Evolutionary conservation across 768 basidiomycete genomes (phyloP), one percentile per base, ranked within the genome.

Genomic region (Rhodotorula kratochvilovae): DNA sequence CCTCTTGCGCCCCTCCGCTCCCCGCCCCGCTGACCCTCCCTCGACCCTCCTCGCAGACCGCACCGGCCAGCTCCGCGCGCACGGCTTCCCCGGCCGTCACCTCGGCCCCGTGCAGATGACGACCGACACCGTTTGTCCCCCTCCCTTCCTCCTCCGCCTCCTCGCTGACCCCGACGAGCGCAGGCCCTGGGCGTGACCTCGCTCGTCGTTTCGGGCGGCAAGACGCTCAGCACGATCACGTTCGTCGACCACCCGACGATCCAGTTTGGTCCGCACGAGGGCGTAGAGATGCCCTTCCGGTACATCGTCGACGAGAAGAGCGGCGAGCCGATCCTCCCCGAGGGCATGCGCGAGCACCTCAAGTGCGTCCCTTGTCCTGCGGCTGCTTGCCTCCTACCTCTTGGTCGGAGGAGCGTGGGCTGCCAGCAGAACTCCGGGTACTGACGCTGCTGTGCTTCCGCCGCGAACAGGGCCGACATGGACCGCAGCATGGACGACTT

Each of bases 261-360:
- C 78, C 81, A 75, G 27, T 97, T 98, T 84, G 90, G 89, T 76
- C 79, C 85, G 8, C 88, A 87, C 76, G 96, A 99, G 80, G 90
- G 89, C 55, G 92, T 98, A 11, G 92, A 97, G 81, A 99, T 99
- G 96, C 96, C 96, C 0, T 99, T 99, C 83, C 83, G 92, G 90
- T 76, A 79, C 90, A 85, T 86, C 68, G 84, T 85, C 53, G 78
- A 80, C 43, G 81, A 83, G 27, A 79, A 79, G 19, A 78, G 82
- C 25, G 83, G 83, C 1, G 84, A 90, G 73, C 92, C 95, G 0
- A 82, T 86, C 11, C 83, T 99, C 45, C 95, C 95, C 2, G 86
- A 87, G 0, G 94, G 94, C 10, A 99, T 99, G 95, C 86, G 85
- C 63, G 84, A 90, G 76, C 87, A 91, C 57, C 83, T 98, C 33